Evolutionary conservation across 495 filamentous ascomycete genomes (phyloP), one percentile per base, ranked within the genome.

Genomic region (Neurospora tetrasperma): DNA sequence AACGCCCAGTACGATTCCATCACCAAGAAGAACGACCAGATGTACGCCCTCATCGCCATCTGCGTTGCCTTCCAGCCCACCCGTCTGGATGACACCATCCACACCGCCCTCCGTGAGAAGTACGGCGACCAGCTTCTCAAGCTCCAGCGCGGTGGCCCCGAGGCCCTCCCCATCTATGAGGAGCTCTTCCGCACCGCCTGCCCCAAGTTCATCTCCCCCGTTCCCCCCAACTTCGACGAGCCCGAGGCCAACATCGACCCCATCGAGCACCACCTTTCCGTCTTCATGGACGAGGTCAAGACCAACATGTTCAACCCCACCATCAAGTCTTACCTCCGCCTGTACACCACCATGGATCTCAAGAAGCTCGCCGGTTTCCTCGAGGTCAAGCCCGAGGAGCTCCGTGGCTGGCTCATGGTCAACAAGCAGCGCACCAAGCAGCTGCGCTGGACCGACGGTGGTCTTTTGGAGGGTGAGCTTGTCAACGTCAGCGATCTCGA

Each of bases 221-320:
- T 94, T 7, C 94, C 94, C 69, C 96, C 96, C 31, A 94, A 99
- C 86, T 99, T 98, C 78, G 96, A 98, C 78, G 92, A 94, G 85
- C 93, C 96, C 69, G 89, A 93, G 79, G 81, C 92, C 84, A 99
- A 99, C 86, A 85, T 98, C 79, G 96, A 99, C 84, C 96, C 96
- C 74, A 90, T 97, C 77, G 94, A 99, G 82, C 96, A 99, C 86
- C 96, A 99, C 82, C 90, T 96, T 76, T 86, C 90, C 78, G 92
- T 98, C 85, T 99, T 99, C 86, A 98, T 99, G 95, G 93, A 97
- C 74, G 96, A 98, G 86, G 94, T 99, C 79, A 96, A 96, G 89
- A 93, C 88, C 74, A 97, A 97, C 88, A 98, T 97, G 84, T 91
- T 90, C 85, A 93, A 92, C 80, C 96, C 96, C 46, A 97, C 94